These are phyloP conservation scores for Fusarium sp. DNA, from an alignment of 2,329 filamentous ascomycete species.

Conservation along the genomic window DNA sequence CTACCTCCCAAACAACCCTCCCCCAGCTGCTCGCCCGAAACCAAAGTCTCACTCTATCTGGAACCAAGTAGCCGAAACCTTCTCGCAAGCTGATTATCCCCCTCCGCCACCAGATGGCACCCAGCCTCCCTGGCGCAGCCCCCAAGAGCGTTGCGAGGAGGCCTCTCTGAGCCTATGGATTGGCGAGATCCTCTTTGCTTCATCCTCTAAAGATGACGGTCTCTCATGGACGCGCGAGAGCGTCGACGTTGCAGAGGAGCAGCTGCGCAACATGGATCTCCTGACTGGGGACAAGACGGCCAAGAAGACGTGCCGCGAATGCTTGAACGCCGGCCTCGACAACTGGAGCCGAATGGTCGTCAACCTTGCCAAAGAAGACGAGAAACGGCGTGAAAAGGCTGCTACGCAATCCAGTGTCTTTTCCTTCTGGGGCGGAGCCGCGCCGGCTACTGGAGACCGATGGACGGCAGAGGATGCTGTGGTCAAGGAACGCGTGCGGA, in stretches of 20 bases:
- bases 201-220: slow-evolving; percentile 70
- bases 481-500: slow-evolving; percentile 61
- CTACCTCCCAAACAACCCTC: slow-evolving; percentile 59
- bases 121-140: slow-evolving; percentile 70
- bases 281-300: slow-evolving; percentile 44
- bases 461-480: slow-evolving; percentile 68
- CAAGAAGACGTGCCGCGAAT: slow-evolving; percentile 75
- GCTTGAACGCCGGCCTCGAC: slow-evolving; percentile 77
- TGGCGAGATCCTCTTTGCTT: slow-evolving; percentile 89
- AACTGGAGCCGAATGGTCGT: slow-evolving; percentile 89
- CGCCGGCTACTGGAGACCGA: slow-evolving; percentile 53
- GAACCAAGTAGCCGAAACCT: slow-evolving; percentile 38
- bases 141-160: slow-evolving; percentile 80
- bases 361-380: slow-evolving; percentile 67
- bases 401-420: slow-evolving; percentile 47
- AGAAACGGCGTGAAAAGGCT: slow-evolving; percentile 52
- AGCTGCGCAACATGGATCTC: slow-evolving; percentile 60
- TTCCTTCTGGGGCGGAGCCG: slow-evolving; percentile 52
- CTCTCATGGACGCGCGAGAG: slow-evolving; percentile 91
- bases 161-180: slow-evolving; percentile 89
- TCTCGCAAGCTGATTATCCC: slow-evolving; percentile 72
- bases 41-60: slow-evolving; percentile 31
- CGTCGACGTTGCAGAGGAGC: slow-evolving; percentile 81
- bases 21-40: slow-evolving; percentile 25
- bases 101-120: slow-evolving; percentile 76